These are phyloP conservation scores for Trichophyton rubrum DNA, from an alignment of 2,329 filamentous ascomycete species.

Conservation along the genomic window DNA sequence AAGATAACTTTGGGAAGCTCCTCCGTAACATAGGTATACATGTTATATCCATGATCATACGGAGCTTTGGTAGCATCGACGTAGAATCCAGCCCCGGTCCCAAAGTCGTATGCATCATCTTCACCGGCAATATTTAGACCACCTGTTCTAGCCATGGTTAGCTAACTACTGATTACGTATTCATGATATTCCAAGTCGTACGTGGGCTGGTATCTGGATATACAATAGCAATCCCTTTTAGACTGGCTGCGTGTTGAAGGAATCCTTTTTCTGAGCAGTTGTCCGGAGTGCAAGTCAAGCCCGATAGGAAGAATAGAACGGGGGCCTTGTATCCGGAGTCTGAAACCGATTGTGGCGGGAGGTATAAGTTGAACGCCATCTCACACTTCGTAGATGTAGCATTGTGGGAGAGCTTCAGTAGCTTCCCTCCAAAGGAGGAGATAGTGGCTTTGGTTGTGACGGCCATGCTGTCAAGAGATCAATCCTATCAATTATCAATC, in stretches of 20 bases:
- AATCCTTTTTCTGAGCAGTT: slow-evolving; percentile 69
- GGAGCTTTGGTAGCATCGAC: slow-evolving; percentile 68
- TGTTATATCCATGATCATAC: slow-evolving; percentile 69
- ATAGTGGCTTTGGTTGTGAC: slow-evolving; percentile 86
- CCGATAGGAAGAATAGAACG: slow-evolving; percentile 84
- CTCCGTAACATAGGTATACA: slow-evolving; percentile 84
- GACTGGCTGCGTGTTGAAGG: slow-evolving; percentile 70
- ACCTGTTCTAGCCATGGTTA: slow-evolving; percentile 31
- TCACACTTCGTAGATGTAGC: slow-evolving; percentile 67
- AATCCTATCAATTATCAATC: not conserved
- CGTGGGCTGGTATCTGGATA: slow-evolving; percentile 93
- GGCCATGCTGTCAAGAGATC: slow-evolving; percentile 45
- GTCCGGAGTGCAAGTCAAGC: slow-evolving; percentile 87
- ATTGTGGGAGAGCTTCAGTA: slow-evolving; percentile 84
- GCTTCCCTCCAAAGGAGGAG: slow-evolving; percentile 81
- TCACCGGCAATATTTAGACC: slow-evolving; percentile 71
- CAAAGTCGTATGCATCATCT: slow-evolving; percentile 84
- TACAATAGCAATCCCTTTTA: slow-evolving; percentile 76
- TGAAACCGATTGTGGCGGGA: slow-evolving; percentile 57
- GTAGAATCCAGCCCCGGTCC: slow-evolving; percentile 87
- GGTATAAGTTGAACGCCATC: slow-evolving; percentile 87
- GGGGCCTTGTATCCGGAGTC: slow-evolving; percentile 52
- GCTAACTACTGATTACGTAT: not conserved
- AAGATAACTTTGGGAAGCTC: slow-evolving; percentile 77
- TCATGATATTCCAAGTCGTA: slow-evolving; percentile 29